These are phyloP conservation scores for Solanum tacnaense DNA, from an alignment of 257 asterid species.

Conservation along the genomic window DNA sequence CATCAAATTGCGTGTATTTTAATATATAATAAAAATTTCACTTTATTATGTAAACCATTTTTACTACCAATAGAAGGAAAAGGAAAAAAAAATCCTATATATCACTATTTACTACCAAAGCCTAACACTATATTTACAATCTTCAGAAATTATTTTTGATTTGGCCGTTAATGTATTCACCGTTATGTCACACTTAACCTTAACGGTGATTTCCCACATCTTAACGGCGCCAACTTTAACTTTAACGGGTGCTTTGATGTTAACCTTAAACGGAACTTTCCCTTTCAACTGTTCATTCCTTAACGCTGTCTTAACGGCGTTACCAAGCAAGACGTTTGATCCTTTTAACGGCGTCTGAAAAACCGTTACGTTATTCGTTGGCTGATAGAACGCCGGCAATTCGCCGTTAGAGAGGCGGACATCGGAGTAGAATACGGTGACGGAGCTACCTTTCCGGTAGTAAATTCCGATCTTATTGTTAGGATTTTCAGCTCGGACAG, in stretches of 20 bases:
- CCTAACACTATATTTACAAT: conserved; percentile 54
- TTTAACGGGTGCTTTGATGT: conserved; percentile 46
- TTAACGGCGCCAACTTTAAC: conserved; percentile 55
- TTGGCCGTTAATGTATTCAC: conserved; percentile 31
- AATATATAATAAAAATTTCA: neutral
- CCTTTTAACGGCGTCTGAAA: conserved; percentile 32
- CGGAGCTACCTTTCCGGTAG: conserved; percentile 29
- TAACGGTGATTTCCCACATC: conserved; percentile 58
- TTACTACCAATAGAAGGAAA: neutral
- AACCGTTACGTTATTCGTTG: conserved; percentile 55
- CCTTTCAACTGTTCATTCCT: conserved; percentile 18
- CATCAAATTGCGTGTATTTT: neutral
- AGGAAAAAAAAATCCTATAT: neutral
- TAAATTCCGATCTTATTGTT: conserved; percentile 66
- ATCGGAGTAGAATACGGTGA: conserved; percentile 29
- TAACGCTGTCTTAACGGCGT: conserved; percentile 27
- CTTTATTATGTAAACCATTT: neutral
- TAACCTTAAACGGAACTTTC: conserved; percentile 47
- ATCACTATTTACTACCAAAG: neutral
- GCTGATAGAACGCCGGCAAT: conserved; percentile 61
- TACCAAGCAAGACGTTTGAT: conserved; percentile 35
- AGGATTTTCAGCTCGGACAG: conserved; percentile 54
- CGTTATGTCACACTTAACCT: conserved; percentile 56
- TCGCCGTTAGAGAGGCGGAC: conserved; percentile 41
- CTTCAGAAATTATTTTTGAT: conserved; percentile 36